Evolutionary conservation across 2,329 filamentous ascomycete species (phyloP).

Genomic region (Incumbomyces lentus): DNA sequence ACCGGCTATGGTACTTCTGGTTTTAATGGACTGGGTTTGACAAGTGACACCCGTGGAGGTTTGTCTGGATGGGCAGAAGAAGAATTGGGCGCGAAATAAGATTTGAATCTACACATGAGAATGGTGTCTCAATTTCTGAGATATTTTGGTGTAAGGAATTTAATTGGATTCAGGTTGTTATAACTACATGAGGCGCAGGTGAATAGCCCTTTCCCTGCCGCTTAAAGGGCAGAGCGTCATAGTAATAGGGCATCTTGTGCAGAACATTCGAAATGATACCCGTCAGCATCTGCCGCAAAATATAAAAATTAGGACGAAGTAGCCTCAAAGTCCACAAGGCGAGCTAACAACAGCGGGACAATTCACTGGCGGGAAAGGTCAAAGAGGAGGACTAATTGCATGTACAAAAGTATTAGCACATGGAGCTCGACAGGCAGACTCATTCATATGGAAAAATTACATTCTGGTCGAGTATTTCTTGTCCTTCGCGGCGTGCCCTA

Average conservation of each 20-base stretch:
- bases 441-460: too few relatives aligned
- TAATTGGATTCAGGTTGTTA: too few relatives aligned
- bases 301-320: too few relatives aligned
- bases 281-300: slow-evolving; percentile 6
- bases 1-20: slow-evolving; percentile 45
- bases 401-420: too few relatives aligned
- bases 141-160: not conserved
- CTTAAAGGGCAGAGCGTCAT: slow-evolving; percentile 13
- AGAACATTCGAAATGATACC: slow-evolving; percentile 8
- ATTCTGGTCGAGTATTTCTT: too few relatives aligned
- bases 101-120: slow-evolving; percentile 3
- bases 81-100: slow-evolving; percentile 47
- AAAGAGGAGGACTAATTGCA: not conserved
- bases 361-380: too few relatives aligned
- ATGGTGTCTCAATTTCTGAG: not conserved
- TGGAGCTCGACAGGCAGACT: too few relatives aligned
- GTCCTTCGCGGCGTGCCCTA: too few relatives aligned
- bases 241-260: slow-evolving; percentile 10
- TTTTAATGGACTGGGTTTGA: slow-evolving; percentile 48
- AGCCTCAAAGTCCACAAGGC: slow-evolving; percentile 1
- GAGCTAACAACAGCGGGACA: not conserved
- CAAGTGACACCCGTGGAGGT: slow-evolving; percentile 40
- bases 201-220: slow-evolving; percentile 9
- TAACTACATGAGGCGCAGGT: not conserved
- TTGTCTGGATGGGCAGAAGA: slow-evolving; percentile 56